Evolutionary conservation across 768 basidiomycete species (phyloP), one percentile per base, ranked within the genome.

Genomic region (Psilocybe subaeruginosa): DNA sequence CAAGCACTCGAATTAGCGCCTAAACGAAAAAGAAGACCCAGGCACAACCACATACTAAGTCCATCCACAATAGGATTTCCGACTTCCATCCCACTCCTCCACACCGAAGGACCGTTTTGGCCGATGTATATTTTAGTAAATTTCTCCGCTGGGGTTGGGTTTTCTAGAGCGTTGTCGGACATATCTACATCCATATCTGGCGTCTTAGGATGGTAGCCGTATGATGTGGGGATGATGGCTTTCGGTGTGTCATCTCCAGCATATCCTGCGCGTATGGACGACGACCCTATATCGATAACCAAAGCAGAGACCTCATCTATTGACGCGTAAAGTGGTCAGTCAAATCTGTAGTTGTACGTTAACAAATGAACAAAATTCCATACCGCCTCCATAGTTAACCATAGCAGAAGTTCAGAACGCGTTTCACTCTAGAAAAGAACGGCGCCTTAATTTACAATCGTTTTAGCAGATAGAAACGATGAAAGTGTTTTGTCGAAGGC

Each of bases 161-260:
- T 78, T 60, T 81, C 85, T 56, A 69, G 31, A 12, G 55, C 70
- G 35, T 67, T 67, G 27, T 85, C 84, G 4, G 69, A 72, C 88
- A 89, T 89, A 1, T 77, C 52, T 3, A 87, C 77, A 66, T 89
- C 88, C 23, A 70, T 77, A 62, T 86, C 79, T 46, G 69, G 67
- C 5, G 74, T 65, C 46, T 75, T 73, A 60, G 75, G 77, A 45
- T 83, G 83, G 73, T 88, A 95, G 33, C 96, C 96, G 75, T 94
- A 99, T 47, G 86, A 82, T 3, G 95, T 92, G 7, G 97, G 92
- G 64, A 97, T 86, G 63, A 98, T 88, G 16, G 92, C 91, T 75
- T 94, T 93, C 16, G 97, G 97, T 9, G 91, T 86, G 70, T 99
- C 97, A 76, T 99, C 97, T 49, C 97, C 97, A 9, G 97, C 97